A percentile compares a stretch with the other conserved stretches of the same genome.
phyloP scores from a whole-genome alignment of 2,329 filamentous ascomycete genomes.

The Xylariaceae sp. region DNA sequence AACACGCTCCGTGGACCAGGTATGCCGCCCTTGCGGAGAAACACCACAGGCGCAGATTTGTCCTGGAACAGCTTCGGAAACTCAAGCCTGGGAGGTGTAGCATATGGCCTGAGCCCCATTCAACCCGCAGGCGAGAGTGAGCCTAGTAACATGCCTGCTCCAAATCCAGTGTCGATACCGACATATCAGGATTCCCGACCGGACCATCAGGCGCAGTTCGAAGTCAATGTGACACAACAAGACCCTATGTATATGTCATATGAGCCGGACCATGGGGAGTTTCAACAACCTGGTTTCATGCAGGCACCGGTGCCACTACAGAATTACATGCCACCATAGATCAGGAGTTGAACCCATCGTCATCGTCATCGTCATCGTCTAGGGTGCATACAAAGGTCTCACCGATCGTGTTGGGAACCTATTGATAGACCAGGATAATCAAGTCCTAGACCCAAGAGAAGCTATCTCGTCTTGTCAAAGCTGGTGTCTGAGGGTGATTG shows the following conservation, averaged over 20 bases:
- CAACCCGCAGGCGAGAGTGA: slow-evolving; percentile 6
- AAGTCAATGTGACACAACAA: slow-evolving; percentile 7
- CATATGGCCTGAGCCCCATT: slow-evolving; percentile 4
- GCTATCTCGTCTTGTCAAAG: slow-evolving; percentile 39
- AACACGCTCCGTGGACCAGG: no score
- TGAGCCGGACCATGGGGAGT: slow-evolving; percentile 7
- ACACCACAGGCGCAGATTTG: no score
- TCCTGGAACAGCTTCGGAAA: no score
- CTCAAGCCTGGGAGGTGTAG: background rate
- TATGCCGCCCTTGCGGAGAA: no score
- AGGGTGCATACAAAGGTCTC: background rate
- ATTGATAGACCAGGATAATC: background rate
- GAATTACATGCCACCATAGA: slow-evolving; percentile 14
- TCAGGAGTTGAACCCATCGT: no score
- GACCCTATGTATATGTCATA: slow-evolving; percentile 11
- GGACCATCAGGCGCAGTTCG: slow-evolving; percentile 7
- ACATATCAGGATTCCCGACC: slow-evolving; percentile 8
- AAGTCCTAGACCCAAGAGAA: slow-evolving; percentile 1
- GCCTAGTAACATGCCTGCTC: slow-evolving; percentile 3
- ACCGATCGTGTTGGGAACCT: slow-evolving; percentile 27
- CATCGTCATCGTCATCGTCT: background rate
- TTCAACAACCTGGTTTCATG: slow-evolving; percentile 8
- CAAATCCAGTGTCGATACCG: slow-evolving; percentile 3
- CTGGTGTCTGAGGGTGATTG: slow-evolving; percentile 9
- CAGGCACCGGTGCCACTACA: slow-evolving; percentile 12